phyloP scores from a whole-genome alignment of 2,329 filamentous ascomycete species.

The Fusarium protoensiforme region DNA sequence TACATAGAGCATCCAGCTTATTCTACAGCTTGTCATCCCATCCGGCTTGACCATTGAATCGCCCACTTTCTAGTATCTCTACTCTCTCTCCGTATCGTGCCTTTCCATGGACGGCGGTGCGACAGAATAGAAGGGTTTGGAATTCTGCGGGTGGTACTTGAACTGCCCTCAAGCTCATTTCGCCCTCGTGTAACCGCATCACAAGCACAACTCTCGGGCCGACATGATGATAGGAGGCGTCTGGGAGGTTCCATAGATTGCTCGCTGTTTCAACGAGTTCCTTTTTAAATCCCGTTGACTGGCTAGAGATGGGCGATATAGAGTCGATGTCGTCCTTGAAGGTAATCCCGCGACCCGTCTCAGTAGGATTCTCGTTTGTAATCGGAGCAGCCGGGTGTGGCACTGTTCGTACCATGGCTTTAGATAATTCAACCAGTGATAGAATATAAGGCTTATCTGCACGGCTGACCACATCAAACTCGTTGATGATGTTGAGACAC shows the following conservation, averaged over 20 bases:
- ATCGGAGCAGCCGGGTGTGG: not conserved
- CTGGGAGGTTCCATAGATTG: slow-evolving; percentile 23
- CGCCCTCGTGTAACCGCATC: slow-evolving; percentile 18
- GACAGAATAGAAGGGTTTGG: slow-evolving; percentile 32
- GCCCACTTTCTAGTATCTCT: slow-evolving; percentile 20
- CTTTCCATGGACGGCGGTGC: slow-evolving; percentile 29
- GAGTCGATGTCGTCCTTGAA: not conserved
- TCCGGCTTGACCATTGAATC: slow-evolving; percentile 20
- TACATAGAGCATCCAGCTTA: not conserved
- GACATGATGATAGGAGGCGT: slow-evolving; percentile 33
- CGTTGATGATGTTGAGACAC: slow-evolving; percentile 40
- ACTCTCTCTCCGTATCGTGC: slow-evolving; percentile 27
- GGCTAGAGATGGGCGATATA: not conserved
- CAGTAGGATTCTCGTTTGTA: not conserved
- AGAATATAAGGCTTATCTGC: slow-evolving; percentile 35
- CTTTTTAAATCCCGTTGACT: not conserved
- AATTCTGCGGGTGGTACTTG: slow-evolving; percentile 25
- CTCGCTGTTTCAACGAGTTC: not conserved
- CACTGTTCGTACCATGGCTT: slow-evolving; percentile 6
- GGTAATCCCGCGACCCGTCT: not conserved
- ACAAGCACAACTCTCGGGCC: slow-evolving; percentile 26
- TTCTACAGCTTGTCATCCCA: slow-evolving; percentile 2
- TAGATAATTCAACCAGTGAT: slow-evolving; percentile 31
- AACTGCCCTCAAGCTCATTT: slow-evolving; percentile 25
- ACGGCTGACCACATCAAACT: slow-evolving; percentile 39